Evolutionary conservation across 495 filamentous ascomycete species (phyloP).

Genomic region (Rusavskia elegans): DNA sequence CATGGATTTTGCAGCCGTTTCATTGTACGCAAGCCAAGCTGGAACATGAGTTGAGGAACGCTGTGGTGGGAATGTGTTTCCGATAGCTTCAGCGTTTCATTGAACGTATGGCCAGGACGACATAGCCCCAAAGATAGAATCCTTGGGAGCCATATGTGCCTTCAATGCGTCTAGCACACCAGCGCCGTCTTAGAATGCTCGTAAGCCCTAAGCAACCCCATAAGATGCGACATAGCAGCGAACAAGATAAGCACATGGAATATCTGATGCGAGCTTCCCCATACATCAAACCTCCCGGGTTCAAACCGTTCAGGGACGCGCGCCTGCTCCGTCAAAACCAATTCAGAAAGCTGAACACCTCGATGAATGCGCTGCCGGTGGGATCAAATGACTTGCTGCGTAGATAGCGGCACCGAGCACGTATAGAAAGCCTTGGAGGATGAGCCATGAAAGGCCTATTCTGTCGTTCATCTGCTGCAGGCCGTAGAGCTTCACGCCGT

Average conservation of each 20-base stretch:
- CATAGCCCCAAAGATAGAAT: too few species aligned
- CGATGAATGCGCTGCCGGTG: not conserved
- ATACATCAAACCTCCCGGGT: conserved; percentile 42
- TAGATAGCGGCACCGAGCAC: conserved; percentile 75
- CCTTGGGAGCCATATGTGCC: too few species aligned
- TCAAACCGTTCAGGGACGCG: conserved; percentile 33
- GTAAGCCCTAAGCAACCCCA: conserved; percentile 40
- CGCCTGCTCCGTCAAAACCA: conserved; percentile 12
- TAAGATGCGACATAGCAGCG: conserved; percentile 40
- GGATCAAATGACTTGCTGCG: conserved; percentile 34
- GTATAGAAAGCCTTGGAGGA: conserved; percentile 68
- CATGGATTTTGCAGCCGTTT: too few species aligned
- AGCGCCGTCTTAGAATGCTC: conserved; percentile 21
- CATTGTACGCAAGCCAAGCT: too few species aligned
- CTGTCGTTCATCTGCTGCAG: conserved; percentile 38
- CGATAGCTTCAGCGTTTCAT: too few species aligned
- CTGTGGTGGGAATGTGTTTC: too few species aligned
- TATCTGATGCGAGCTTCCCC: conserved; percentile 47
- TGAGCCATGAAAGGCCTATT: conserved; percentile 75
- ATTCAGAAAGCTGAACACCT: not conserved
- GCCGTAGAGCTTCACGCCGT: conserved; percentile 52
- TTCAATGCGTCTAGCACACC: not conserved
- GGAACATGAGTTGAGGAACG: too few species aligned
- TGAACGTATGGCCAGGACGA: too few species aligned
- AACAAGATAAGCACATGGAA: conserved; percentile 50